Conservation (phyloP, 148 eudicot species). For the Euryodendron excelsum region DNA sequence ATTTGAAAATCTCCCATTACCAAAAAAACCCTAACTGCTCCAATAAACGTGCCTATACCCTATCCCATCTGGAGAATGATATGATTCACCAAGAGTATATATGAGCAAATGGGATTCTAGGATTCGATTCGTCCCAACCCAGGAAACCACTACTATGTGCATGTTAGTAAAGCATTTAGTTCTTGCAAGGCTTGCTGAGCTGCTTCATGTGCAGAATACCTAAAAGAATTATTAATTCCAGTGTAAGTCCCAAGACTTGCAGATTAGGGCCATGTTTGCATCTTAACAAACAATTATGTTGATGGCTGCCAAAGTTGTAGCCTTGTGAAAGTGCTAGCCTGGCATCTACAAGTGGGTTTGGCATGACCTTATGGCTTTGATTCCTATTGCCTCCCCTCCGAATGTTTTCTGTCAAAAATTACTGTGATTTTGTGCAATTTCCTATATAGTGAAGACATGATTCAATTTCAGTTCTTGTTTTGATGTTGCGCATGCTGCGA, state of each 20-base stretch:
- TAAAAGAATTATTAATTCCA: not conserved
- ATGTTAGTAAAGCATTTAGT: no score
- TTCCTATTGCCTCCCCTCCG: not conserved
- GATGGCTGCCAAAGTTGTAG: not conserved
- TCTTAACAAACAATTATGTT: not conserved
- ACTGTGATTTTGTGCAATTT: not conserved
- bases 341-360: no score
- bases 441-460: not conserved
- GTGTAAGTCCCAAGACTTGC: not conserved
- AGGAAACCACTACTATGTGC: no score
- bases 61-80: no score
- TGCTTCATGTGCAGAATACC: no score
- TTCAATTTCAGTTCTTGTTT: not conserved
- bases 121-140: no score
- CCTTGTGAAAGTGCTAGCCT: not conserved
- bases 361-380: not conserved
- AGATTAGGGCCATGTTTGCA: not conserved
- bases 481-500: not conserved
- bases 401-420: not conserved
- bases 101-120: no score
- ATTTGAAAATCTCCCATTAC: not conserved
- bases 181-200: no score
- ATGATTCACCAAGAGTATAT: no score
- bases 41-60: no score
- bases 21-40: no score